Base-by-base conservation (phyloP, 1,284 basidiomycete genomes). In the Melampsora medusae region DNA sequence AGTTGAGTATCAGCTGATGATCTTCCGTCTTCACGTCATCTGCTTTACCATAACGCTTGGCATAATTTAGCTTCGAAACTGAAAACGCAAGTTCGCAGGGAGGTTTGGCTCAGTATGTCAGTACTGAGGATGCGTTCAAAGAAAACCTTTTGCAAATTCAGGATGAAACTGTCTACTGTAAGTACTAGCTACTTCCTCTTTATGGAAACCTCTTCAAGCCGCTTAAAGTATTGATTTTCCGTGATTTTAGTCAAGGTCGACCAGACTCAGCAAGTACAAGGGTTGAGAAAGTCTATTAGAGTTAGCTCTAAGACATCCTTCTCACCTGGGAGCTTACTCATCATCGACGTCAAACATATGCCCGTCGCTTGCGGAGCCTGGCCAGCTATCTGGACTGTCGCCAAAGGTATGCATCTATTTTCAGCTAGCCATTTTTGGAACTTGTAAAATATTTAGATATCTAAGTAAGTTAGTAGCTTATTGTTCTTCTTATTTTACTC, bases 321-420 rank as follows among this genome's bases (percentile, higher is more conserved):
- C n/a, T 16, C 12, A 22, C 14, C 35, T 22, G 65, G 65, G n/a
- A 67, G 19, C n/a, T 46, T 67, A 38, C 12, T 67, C 35, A 22
- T 67, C n/a, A 67, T 67, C 12, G 65, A 67, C 28, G 65, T 67
- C n/a, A 48, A 67, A 48, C 65, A 67, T 48, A 91, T 92, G 89
- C 91, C 92, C 1, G 86, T 88, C 80, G 91, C 91, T 0, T 92
- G 91, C 82, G 87, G 87, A 65, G 87, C 89, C 50, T 93, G 91
- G 92, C 91, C 91, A 68, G 91, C 92, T 33, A 91, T 86, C 80
- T 81, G 83, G 87, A 87, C 86, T 4, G 85, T 84, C 12, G 35
- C 65, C 10, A 42, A 48, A 38, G 50, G 61, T 64, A 38, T 35
- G 33, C 31, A 19, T 64, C 42, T 42, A 42, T 42, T 14, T 42